A percentile compares a stretch with the other conserved stretches of the same genome.
These are phyloP conservation scores for Phaeophleospora eucalypticola DNA, from an alignment of 2,329 filamentous ascomycete species.

Conservation along the genomic window DNA sequence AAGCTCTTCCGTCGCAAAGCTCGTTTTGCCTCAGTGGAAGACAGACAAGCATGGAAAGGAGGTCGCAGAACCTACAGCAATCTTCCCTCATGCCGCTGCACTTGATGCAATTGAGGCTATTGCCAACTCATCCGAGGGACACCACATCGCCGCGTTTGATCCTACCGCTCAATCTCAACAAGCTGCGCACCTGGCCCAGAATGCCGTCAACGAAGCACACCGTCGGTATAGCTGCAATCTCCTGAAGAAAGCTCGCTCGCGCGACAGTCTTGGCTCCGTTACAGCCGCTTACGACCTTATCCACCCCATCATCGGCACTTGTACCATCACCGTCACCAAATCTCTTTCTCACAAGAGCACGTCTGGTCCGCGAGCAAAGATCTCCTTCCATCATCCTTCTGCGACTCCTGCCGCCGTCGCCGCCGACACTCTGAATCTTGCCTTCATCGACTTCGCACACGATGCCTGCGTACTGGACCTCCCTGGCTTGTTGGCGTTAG, in stretches of 20 bases:
- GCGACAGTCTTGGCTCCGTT: constrained; percentile 23
- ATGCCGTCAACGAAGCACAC: constrained; percentile 57
- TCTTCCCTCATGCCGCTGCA: constrained; percentile 47
- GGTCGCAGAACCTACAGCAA: constrained; percentile 23
- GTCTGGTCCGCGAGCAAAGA: constrained; percentile 25
- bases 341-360: constrained; percentile 21
- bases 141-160: constrained; percentile 60
- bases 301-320: constrained; percentile 43
- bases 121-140: constrained; percentile 43
- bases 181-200: constrained; percentile 57
- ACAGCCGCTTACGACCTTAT: constrained; percentile 42
- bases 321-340: constrained; percentile 40
- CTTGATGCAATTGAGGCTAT: constrained; percentile 44
- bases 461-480: constrained; percentile 42
- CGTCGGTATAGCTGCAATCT: constrained; percentile 66
- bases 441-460: constrained; percentile 43
- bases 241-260: constrained; percentile 53
- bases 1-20: constrained; percentile 23
- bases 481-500: constrained; percentile 40
- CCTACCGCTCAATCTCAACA: constrained; percentile 62
- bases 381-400: constrained; percentile 37
- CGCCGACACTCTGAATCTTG: constrained; percentile 39
- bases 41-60: constrained; percentile 3
- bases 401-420: constrained; percentile 38
- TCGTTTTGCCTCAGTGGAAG: constrained; percentile 19